phyloP scores from a whole-genome alignment of 768 basidiomycete genomes.

The Russula sp. region DNA sequence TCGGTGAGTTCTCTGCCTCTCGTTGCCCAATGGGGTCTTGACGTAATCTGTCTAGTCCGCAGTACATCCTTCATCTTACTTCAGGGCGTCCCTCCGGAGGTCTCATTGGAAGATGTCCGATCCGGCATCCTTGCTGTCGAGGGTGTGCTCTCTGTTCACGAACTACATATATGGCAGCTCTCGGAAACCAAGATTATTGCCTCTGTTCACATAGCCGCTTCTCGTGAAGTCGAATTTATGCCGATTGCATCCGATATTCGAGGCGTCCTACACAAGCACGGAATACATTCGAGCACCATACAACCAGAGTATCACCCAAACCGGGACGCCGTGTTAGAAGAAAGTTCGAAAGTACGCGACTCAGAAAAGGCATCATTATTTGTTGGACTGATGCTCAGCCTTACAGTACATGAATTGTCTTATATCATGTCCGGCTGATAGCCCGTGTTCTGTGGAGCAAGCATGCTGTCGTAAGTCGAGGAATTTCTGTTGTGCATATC shows the following conservation, averaged over 20 bases:
- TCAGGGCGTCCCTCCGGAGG: slow-evolving; percentile 87
- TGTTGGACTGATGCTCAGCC: slow-evolving; percentile 39
- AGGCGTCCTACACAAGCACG: slow-evolving; percentile 79
- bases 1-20: slow-evolving; percentile 52
- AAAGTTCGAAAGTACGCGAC: slow-evolving; percentile 46
- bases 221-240: slow-evolving; percentile 86
- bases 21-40: slow-evolving; percentile 10
- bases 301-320: slow-evolving; percentile 76
- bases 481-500: not conserved
- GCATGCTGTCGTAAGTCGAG: slow-evolving; percentile 73
- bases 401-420: slow-evolving; percentile 58
- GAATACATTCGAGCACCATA: slow-evolving; percentile 93
- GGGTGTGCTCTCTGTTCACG: slow-evolving; percentile 87
- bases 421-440: slow-evolving; percentile 67
- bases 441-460: slow-evolving; percentile 68
- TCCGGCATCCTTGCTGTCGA: slow-evolving; percentile 75
- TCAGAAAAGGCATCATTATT: not conserved
- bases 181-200: slow-evolving; percentile 94
- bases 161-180: slow-evolving; percentile 96
- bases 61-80: slow-evolving; percentile 93
- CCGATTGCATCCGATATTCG: slow-evolving; percentile 80
- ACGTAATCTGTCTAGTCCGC: slow-evolving; percentile 49
- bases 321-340: slow-evolving; percentile 44
- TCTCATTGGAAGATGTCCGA: slow-evolving; percentile 87
- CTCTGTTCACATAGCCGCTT: slow-evolving; percentile 90